Evolutionary conservation across 2,329 filamentous ascomycete species (phyloP).

Genomic region (Phaeosphaeria sp.): DNA sequence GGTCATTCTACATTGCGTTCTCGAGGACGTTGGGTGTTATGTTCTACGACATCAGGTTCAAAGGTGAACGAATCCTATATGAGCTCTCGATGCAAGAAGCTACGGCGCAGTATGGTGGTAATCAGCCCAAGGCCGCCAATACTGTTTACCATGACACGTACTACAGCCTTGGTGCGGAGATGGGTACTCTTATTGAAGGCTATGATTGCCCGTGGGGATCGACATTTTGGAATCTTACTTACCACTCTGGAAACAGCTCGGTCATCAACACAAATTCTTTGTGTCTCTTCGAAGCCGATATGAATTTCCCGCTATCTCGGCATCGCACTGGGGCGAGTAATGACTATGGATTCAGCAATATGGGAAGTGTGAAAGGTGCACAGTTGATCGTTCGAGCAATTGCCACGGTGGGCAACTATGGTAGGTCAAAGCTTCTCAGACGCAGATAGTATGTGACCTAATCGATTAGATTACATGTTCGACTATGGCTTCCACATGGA

Average conservation of each 20-base stretch:
- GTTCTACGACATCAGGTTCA: constrained; percentile 62
- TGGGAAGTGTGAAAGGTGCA: constrained; percentile 39
- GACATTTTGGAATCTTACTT: constrained; percentile 58
- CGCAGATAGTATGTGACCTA: neutral
- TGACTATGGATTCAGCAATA: constrained; percentile 29
- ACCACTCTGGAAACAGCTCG: constrained; percentile 49
- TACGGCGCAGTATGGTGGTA: constrained; percentile 58
- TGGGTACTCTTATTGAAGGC: constrained; percentile 50
- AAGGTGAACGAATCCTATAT: constrained; percentile 62
- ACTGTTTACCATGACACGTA: constrained; percentile 58
- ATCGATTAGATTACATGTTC: constrained; percentile 41
- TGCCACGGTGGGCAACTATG: constrained; percentile 53
- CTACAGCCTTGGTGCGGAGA: constrained; percentile 57
- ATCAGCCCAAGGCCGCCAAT: constrained; percentile 53
- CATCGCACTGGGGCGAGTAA: constrained; percentile 33
- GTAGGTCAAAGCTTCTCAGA: neutral
- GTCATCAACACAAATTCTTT: constrained; percentile 58
- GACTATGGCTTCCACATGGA: constrained; percentile 38
- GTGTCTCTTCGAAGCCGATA: constrained; percentile 50
- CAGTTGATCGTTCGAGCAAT: constrained; percentile 48
- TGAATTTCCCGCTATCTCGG: constrained; percentile 43
- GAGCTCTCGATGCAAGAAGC: constrained; percentile 64
- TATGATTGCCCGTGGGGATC: constrained; percentile 62
- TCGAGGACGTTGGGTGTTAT: constrained; percentile 57
- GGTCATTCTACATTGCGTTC: constrained; percentile 60